Base-by-base conservation (phyloP, 768 basidiomycete species). In the Russula abietina region DNA sequence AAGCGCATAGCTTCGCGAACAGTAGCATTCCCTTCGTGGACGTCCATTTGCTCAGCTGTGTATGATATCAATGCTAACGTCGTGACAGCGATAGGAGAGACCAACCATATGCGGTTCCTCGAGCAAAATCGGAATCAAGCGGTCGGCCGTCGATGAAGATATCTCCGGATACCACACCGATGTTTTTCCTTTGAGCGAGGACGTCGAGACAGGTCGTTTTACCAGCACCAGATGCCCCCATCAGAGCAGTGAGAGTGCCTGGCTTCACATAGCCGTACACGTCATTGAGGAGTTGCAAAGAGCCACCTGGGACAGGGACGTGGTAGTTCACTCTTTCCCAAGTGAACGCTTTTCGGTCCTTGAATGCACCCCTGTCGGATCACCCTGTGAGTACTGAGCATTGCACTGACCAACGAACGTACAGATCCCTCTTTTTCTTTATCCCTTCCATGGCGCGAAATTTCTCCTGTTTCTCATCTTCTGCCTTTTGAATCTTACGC, bases 1-100 rank as follows among this genome's bases (percentile, higher is more conserved):
- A 91, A 91, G 19, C 88, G 83, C 75, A 94, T 79, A 1, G 91
- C 90, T 70, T 94, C 91, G 39, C 92, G 85, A 61, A 93, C 87
- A 2, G 93, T 88, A 16, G 87, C 79, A 38, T 89, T 91, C 49
- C 81, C 86, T 72, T 92, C 88, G 71, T 94, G 92, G 3, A 89
- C 85, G 67, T 92, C 91, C 83, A 87, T 87, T 75, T 96, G 93
- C 36, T 68, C 67, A 28, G 67, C 85, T 86, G 62, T 7, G 50
- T 46, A 49, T 14, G 12, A 52, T 67, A 71, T 71, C 14, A 71
- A 67, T 43, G 70, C 30, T 60, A 61, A 74, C 65, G 68, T 67
- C 6, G 65, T 56, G 39, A 66, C 62, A 51, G 66, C 67, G 59
- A 60, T 64, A 60, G 60, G 9, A 69, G 70, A 69, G 2, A 66